Base-by-base conservation (phyloP, 2,329 filamentous ascomycete species). In the Phyllachora maydis region DNA sequence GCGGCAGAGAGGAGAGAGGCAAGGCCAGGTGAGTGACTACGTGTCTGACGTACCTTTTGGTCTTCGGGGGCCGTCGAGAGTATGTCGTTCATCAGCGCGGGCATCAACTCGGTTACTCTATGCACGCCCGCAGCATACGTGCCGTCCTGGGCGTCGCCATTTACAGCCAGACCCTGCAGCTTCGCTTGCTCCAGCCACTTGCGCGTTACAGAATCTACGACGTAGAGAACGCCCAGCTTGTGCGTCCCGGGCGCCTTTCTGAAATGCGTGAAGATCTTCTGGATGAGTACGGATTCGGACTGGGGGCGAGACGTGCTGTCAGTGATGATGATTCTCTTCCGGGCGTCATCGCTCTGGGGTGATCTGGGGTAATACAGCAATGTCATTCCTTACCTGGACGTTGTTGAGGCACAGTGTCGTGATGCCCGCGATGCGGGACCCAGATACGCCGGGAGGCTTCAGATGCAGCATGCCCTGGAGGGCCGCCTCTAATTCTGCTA, bases 161-260 rank as follows among this genome's bases (percentile, higher is more conserved):
- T 77, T 50, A 82, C 67, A 43, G 74, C 54, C 46, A 95, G 83
- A 41, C 77, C 78, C 36, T 76, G 65, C 42, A 72, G 66, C 54
- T 83, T 88, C 42, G 88, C 85, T 53, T 82, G 77, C 50, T 95
- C 85, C 59, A 92, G 71, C 85, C 88, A 98, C 59, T 90, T 85
- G 54, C 88, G 81, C 50, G 83, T 85, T 66, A 98, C 83, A 60
- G 85, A 92, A 65, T 98, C 88, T 83, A 98, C 79, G 56, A 95
- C 83, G 72, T 98, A 98, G 56, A 98, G 73, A 45, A 93, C 83
- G 54, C 88, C 88, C 50, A 98, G 66, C 56, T 98, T 98, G 66
- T 98, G 85, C 47, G 82, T 91, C 46, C 70, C 70, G 30, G 81
- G 79, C 36, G 83, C 74, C 52, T 88, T 91, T 53, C 90, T 92